These are phyloP conservation scores for Boletus pseudopeckii DNA, from an alignment of 768 basidiomycete genomes.

Conservation along the genomic window DNA sequence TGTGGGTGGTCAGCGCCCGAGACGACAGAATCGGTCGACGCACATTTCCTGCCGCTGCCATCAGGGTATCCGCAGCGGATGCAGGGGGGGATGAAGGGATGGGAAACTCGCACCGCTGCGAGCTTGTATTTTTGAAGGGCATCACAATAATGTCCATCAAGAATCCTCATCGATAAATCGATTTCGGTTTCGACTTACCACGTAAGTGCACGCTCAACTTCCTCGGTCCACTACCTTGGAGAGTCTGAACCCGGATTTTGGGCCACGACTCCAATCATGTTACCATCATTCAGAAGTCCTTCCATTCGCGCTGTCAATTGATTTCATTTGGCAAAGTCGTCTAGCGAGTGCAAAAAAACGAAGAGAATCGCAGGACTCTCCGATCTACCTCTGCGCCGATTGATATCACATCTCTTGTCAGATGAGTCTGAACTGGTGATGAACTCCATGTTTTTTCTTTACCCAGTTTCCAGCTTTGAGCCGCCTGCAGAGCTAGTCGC, in stretches of 20 bases:
- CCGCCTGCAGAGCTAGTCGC: background rate
- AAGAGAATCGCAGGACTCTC: too few species aligned
- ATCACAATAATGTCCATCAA: background rate
- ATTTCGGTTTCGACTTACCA: background rate
- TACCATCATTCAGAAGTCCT: background rate
- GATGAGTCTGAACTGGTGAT: background rate
- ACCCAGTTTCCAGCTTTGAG: too few species aligned
- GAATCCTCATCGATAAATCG: background rate
- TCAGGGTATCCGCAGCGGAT: too few species aligned
- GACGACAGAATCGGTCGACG: too few species aligned
- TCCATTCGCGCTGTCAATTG: too few species aligned
- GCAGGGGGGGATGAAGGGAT: too few species aligned
- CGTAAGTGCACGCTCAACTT: background rate
- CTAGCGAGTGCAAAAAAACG: background rate
- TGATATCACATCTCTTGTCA: background rate
- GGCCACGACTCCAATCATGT: too few species aligned
- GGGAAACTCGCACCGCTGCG: too few species aligned
- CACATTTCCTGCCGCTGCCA: too few species aligned
- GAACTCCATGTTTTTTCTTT: background rate
- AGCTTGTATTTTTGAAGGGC: too few species aligned
- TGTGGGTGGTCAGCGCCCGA: too few species aligned
- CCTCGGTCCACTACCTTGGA: background rate
- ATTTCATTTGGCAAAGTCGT: too few species aligned
- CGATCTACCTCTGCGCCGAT: background rate
- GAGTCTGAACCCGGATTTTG: background rate